phyloP scores from a whole-genome alignment of 2,329 filamentous ascomycete genomes.

The Trichophyton schoenleinii region DNA sequence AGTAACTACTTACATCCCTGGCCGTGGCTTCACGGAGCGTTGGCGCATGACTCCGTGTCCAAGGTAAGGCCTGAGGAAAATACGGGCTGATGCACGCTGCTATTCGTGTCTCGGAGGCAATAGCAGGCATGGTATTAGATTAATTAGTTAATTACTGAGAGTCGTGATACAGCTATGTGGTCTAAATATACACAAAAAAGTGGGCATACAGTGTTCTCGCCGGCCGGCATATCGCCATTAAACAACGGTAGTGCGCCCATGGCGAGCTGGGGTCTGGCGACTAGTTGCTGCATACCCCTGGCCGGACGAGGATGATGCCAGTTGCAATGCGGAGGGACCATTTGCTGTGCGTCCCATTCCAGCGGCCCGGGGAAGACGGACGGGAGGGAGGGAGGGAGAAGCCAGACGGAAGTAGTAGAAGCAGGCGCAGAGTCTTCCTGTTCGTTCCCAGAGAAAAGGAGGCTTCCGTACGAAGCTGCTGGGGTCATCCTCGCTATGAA shows the following conservation, averaged over 20 bases:
- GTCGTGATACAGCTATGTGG: not conserved
- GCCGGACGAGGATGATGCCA: not conserved
- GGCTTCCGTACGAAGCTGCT: not conserved
- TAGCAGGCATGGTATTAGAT: not conserved
- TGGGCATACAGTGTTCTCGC: not conserved
- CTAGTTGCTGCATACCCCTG: not conserved
- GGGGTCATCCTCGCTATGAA: not conserved
- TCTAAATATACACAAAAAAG: not conserved
- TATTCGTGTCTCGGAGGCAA: not conserved
- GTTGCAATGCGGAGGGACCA: not conserved
- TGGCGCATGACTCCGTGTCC: not conserved
- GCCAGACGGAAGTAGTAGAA: not conserved
- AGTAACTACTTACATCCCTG: not conserved
- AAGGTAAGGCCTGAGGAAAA: not conserved
- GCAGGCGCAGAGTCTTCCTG: not conserved
- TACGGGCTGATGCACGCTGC: not conserved
- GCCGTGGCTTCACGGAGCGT: not conserved
- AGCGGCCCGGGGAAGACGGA: conserved; percentile 1
- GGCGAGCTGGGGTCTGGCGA: conserved; percentile 1
- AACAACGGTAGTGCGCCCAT: conserved; percentile 1
- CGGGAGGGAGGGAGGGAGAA: not conserved
- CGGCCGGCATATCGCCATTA: not conserved
- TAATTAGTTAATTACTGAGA: not conserved
- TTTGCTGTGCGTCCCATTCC: not conserved
- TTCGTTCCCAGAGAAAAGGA: not conserved